Evolutionary conservation across 352 stramenopile species (phyloP), one percentile per base, ranked within the genome.

Genomic region (Phytophthora fragariae): DNA sequence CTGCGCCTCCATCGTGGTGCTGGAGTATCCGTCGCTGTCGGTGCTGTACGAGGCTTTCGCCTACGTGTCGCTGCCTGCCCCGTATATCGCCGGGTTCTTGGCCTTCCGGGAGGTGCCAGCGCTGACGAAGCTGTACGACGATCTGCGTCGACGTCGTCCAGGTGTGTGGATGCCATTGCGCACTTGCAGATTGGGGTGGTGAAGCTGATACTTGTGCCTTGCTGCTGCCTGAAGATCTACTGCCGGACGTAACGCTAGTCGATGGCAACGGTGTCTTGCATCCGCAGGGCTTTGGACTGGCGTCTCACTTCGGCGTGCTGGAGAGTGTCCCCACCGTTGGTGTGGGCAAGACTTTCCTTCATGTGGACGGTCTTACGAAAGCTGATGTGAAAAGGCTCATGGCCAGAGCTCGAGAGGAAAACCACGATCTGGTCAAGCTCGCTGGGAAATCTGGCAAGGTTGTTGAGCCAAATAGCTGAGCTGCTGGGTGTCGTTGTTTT

Each of bases 271-370:
- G 89, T 27, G 63, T 94, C 17, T 75, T 96, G 58, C 97, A 99
- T 64, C 91, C 93, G 12, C 80, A 95, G 44, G 85, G 90, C 47
- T 98, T 98, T 65, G 96, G 97, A 5, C 82, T 99, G 2, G 97
- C 97, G 12, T 98, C 89, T 35, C 96, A 98, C 79, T 89, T 99
- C 39, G 96, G 96, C 17, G 93, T 98, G 24, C 78, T 97, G 8
- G 86, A 86, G 47, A 76, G 80, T n/a, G 89, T 98, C 53, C 91
- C 92, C 4, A 98, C 93, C 1, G 92, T 99, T 54, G 96, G 97
- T 6, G 85, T 98, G 11, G 89, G 88, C 39, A 97, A 97, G 73
- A 96, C 86, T 3, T 97, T 98, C 65, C 83, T 98, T 24, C 89
- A 97, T 60, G 83, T 97, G 15, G 92, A 97, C 62, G 91, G 92